Evolutionary conservation across 345 rosid genomes (phyloP), one percentile per base, ranked within the genome.

Genomic region (Eucalyptus caleyi): DNA sequence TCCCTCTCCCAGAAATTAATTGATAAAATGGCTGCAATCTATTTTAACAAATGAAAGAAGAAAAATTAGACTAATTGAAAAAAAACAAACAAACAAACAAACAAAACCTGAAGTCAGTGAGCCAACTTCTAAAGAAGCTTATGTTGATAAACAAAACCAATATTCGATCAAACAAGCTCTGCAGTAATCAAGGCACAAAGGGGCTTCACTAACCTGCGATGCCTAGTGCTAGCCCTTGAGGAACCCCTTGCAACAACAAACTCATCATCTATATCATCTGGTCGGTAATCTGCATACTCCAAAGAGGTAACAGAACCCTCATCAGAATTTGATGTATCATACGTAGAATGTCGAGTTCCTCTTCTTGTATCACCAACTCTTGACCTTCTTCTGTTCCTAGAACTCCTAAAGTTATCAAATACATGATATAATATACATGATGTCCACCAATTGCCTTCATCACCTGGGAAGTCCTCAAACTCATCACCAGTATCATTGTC

Each of bases 361-460:
- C 99, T 95, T 91, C 98, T 94, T 87, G 94, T 83, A 93, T 94
- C 97, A 67, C 92, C 90, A 90, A 94, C 94, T 91, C 98, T 96
- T 40, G 99, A 91, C 91, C 98, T 94, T 90, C 99, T 96, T 90
- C 98, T 92, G 88, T 94, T 97, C 92, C 99, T 96, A 62, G 99
- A 95, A 89, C 92, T 96, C 93, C 98, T 96, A 83, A 98, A 93
- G 92, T 96, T 98, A 91, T 95, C 96, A 91, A 98, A 98, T 89
- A 97, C 95, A 92, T 97, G 95, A 92, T 95, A 97, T 53, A 98
- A 91, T 87, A 97, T 97, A 90, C 99, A 97, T 81, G 99, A 98
- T 8, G 98, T 97, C 99, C 98, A 97, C 99, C 98, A 96, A 90
- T 93, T 97, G 56, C 98, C 95, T 80, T 95, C 98, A 86, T 94